Base-by-base conservation (phyloP, 441 rosid genomes). In the Isatis lusitanica region DNA sequence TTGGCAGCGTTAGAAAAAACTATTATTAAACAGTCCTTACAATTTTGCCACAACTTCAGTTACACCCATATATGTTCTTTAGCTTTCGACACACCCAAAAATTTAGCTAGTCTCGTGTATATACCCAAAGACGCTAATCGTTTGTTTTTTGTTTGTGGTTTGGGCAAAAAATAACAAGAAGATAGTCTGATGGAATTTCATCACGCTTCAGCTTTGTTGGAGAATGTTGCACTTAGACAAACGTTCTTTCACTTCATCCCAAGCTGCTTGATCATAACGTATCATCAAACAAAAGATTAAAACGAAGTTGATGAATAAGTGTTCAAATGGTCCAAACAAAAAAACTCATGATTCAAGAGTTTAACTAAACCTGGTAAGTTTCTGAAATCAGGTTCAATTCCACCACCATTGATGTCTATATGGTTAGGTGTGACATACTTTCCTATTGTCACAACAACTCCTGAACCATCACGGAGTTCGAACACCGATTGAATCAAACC, bases 391-490 rank as follows among this genome's bases (percentile, higher is more conserved):
- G 96, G 93, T 71, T 92, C 92, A 16, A 92, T 90, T 72, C 98
- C 97, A 36, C 89, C 90, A 72, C 98, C 97, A 74, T 94, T 94
- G 77, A 92, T 88, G 80, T 94, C 97, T 91, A 80, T 73, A 66
- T 86, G 97, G 74, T 88, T 87, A 36, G 97, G 97, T n/a, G 97
- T 94, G 47, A 86, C 96, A 66, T 92, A 92, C 81, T 89, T 92
- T 61, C 99, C 96, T 16, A 90, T 81, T 44, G 97, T 88, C 68
- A 92, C 90, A 39, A 87, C 93, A 56, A 94, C 90, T 52, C 97
- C 99, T 48, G 97, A 94, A 43, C 99, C 97, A 80, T 94, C 99
- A 38, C 75, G 76, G 74, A 92, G 99, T 70, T 94, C 97, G 52
- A 81, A 94, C 43, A 94, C 97, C 2, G 97, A 90, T 33, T 94